Base-by-base conservation (phyloP, 2,329 filamentous ascomycete species). In the Scytalidium sp. region DNA sequence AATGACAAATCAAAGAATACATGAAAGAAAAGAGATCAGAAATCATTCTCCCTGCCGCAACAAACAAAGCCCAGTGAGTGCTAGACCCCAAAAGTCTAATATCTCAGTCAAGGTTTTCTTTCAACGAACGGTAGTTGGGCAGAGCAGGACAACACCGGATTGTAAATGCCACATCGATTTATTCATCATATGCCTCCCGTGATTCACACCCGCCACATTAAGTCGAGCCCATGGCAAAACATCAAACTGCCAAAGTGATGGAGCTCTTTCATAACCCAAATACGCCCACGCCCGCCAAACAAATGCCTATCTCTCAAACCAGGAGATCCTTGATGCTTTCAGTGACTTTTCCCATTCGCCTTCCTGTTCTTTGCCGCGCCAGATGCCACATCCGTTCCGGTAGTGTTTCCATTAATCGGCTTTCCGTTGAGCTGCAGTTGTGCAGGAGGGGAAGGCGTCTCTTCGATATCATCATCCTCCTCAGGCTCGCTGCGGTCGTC, bases 401-500 rank as follows among this genome's bases (percentile, higher is more conserved):
- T 56, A 13, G 52, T 46, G 44, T 59, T 55, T 19, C 46, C 51
- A 22, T 56, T 54, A 25, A 55, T 22, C 11, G 54, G 39, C 15
- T 50, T 40, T 11, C 56, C 54, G 39, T 60, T 58, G 1, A 56
- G 39, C 8, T 57, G 17, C 3, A 59, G 40, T n/a, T 51, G 49
- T 15, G 32, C 32, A 4, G 55, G 51, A 25, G 50, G 46, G 15
- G 49, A 21, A 13, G 41, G 47, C 32, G 45, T 49, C 42, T 60
- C 57, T 32, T 62, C 60, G 19, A 56, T 56, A 13, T 21, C 19
- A 44, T 69, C 64, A 50, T 76, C 75, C 21, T 83, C 81, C 43
- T 87, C 85, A 59, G 87, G 82, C 19, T 89, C 86, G 53, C 85
- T 90, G 54, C 88, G 78, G 54, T 90, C 88, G 62, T 92, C 88